Evolutionary conservation across 2,329 filamentous ascomycete species (phyloP).

Genomic region (Ceratocystiopsis sp.): DNA sequence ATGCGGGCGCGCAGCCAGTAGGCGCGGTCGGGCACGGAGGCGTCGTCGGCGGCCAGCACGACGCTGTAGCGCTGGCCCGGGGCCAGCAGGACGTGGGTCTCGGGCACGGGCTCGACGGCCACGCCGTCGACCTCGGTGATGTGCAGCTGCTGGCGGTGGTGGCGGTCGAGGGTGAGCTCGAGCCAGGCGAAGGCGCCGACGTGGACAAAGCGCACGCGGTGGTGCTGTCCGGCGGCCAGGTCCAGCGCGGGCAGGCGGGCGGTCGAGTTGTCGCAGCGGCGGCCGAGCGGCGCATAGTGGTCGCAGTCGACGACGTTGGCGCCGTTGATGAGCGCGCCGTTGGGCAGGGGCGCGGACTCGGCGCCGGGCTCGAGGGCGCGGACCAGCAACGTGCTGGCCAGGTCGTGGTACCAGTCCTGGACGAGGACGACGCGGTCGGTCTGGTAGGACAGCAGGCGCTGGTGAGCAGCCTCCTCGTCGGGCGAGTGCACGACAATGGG

Average conservation of each 20-base stretch:
- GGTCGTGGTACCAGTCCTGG: conserved; percentile 52
- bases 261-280: conserved; percentile 27
- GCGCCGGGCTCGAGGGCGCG: conserved; percentile 37
- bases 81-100: conserved; percentile 45
- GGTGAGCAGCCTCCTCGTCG: conserved; percentile 21
- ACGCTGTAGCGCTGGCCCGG: conserved; percentile 58
- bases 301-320: conserved; percentile 24
- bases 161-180: conserved; percentile 53
- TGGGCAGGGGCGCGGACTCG: conserved; percentile 44
- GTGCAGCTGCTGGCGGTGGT: conserved; percentile 21
- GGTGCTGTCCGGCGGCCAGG: conserved; percentile 35
- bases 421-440: conserved; percentile 48
- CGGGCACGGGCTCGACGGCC: conserved; percentile 40
- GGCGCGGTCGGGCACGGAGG: conserved; percentile 25
- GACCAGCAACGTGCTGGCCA: conserved; percentile 31
- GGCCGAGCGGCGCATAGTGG: conserved; percentile 12
- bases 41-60: conserved; percentile 42
- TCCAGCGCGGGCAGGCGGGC: conserved; percentile 23
- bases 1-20: conserved; percentile 51
- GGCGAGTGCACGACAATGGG: conserved; percentile 40
- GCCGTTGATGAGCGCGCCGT: conserved; percentile 57
- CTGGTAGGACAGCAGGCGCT: conserved; percentile 36
- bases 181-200: conserved; percentile 56
- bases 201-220: conserved; percentile 53
- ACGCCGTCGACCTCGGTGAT: conserved; percentile 58